Base-by-base conservation (phyloP, 768 basidiomycete species). In the Mycena rosella region DNA sequence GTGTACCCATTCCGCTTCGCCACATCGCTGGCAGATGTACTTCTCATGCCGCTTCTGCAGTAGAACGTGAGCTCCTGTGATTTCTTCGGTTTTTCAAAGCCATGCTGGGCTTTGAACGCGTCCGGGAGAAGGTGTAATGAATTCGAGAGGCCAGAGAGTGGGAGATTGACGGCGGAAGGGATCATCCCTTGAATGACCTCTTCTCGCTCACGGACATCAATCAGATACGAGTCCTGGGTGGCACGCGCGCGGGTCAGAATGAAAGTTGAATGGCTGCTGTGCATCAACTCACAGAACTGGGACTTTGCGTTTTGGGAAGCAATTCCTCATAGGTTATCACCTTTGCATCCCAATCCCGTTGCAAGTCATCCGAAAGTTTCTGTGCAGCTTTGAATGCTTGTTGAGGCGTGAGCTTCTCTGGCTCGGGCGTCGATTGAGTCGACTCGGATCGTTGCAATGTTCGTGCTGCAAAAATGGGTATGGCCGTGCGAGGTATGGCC, bases 121-220 rank as follows among this genome's bases (percentile, higher is more conserved):
- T 81, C 81, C n/a, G 83, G 75, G 18, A 76, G 75, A 42, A 93
- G 77, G 70, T 88, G 84, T 29, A 98, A 78, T 18, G 93, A 88
- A 42, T 84, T 86, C 34, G 88, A 82, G 44, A 98, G 85, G n/a
- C 86, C 86, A 9, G 92, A 91, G 42, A 98, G 87, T 6, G 96
- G 96, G 22, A 98, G 79, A 78, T 96, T 94, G 74, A 98, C 94
- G 20, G 95, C 87, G 26, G 95, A 95, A 8, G 96, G 96, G 69
- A 98, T 97, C 76, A 92, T 91, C 15, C 96, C 96, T 76, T 95
- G 93, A 17, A 92, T 86, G 48, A 96, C 93, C 77, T 98, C 96
- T 70, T 94, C 89, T 1, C 91, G 93, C 77, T 98, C 96, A 24
- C 97, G 90, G n/a, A 98, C 96, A 73, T 97, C 96, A 72, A 95